Conservation (phyloP, 2,329 filamentous ascomycete genomes). For the Penicillium sp. region DNA sequence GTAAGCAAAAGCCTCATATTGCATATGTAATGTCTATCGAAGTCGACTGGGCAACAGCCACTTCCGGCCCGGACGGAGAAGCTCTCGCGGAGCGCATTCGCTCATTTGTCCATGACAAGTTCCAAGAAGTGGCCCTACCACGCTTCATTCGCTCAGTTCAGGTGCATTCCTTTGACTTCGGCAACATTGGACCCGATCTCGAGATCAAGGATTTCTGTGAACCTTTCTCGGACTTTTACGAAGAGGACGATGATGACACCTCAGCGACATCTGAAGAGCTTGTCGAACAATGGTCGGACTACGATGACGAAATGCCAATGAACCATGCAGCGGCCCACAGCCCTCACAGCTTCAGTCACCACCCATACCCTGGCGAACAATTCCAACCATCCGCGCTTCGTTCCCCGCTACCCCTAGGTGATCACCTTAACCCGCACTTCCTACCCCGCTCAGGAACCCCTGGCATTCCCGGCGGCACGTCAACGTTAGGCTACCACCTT, state of each 20-base stretch:
- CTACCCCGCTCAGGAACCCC: slow-evolving; percentile 48
- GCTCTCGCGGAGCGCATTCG: slow-evolving; percentile 84
- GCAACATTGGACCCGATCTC: slow-evolving; percentile 75
- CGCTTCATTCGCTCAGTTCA: slow-evolving; percentile 96
- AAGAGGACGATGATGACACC: slow-evolving; percentile 61
- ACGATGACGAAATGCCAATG: slow-evolving; percentile 31
- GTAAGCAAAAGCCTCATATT: slow-evolving; percentile 1
- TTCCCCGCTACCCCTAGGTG: slow-evolving; percentile 36
- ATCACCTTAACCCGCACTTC: slow-evolving; percentile 42
- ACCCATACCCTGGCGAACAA: slow-evolving; percentile 31
- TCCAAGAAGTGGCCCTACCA: slow-evolving; percentile 86
- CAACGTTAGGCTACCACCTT: slow-evolving; percentile 51
- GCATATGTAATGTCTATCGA: slow-evolving; percentile 82
- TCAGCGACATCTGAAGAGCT: slow-evolving; percentile 40
- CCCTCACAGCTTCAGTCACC: slow-evolving; percentile 20
- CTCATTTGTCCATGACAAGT: slow-evolving; percentile 91
- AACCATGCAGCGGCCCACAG: slow-evolving; percentile 22
- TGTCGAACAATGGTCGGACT: slow-evolving; percentile 27
- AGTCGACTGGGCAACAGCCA: slow-evolving; percentile 93
- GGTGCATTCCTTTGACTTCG: slow-evolving; percentile 92
- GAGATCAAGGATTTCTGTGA: slow-evolving; percentile 97
- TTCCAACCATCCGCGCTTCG: slow-evolving; percentile 34
- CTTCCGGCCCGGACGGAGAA: slow-evolving; percentile 81
- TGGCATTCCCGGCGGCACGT: slow-evolving; percentile 50
- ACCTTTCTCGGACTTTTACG: slow-evolving; percentile 94